These are phyloP conservation scores for Inga oerstediana DNA, from an alignment of 306 rosid species.

Conservation along the genomic window DNA sequence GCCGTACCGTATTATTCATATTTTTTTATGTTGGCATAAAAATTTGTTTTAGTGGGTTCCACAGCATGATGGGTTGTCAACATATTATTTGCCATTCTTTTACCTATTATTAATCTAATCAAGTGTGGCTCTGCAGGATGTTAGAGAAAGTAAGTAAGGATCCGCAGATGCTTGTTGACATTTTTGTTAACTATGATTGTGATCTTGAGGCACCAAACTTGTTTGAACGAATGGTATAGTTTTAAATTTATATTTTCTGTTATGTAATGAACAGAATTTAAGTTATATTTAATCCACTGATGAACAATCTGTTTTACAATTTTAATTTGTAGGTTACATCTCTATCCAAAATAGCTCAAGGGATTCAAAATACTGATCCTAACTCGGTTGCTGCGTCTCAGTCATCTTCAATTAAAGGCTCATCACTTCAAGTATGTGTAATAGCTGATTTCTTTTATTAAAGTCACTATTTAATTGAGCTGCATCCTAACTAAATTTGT, in stretches of 20 bases:
- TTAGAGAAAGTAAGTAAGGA: slow-evolving; percentile 94
- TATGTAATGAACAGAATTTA: slow-evolving; percentile 22
- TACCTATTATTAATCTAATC: slow-evolving; percentile 35
- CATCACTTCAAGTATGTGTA: slow-evolving; percentile 92
- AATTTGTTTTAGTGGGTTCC: slow-evolving; percentile 16
- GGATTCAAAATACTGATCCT: slow-evolving; percentile 77
- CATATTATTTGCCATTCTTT: slow-evolving; percentile 28
- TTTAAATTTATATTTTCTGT: slow-evolving; percentile 24
- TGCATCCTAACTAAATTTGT: slow-evolving; percentile 20
- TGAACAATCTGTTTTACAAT: slow-evolving; percentile 32
- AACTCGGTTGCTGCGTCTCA: slow-evolving; percentile 75
- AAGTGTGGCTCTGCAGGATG: slow-evolving; percentile 71
- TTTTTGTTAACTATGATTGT: slow-evolving; percentile 98
- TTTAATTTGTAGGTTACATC: slow-evolving; percentile 73
- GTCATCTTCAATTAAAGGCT: slow-evolving; percentile 79
- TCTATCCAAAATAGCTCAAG: slow-evolving; percentile 92
- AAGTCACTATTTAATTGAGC: slow-evolving; percentile 32
- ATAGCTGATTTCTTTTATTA: slow-evolving; percentile 16
- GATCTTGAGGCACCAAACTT: slow-evolving; percentile 99
- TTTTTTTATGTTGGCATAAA: neutral
- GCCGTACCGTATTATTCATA: neutral
- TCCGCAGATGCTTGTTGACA: slow-evolving; percentile 98
- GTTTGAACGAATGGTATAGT: slow-evolving; percentile 94
- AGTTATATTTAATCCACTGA: slow-evolving; percentile 2
- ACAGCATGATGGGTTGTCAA: slow-evolving; percentile 10